A percentile compares a stretch with the other conserved stretches of the same genome.
These are phyloP conservation scores for Metschnikowia similis DNA, from an alignment of 805 yeast genomes.

Conservation along the genomic window DNA sequence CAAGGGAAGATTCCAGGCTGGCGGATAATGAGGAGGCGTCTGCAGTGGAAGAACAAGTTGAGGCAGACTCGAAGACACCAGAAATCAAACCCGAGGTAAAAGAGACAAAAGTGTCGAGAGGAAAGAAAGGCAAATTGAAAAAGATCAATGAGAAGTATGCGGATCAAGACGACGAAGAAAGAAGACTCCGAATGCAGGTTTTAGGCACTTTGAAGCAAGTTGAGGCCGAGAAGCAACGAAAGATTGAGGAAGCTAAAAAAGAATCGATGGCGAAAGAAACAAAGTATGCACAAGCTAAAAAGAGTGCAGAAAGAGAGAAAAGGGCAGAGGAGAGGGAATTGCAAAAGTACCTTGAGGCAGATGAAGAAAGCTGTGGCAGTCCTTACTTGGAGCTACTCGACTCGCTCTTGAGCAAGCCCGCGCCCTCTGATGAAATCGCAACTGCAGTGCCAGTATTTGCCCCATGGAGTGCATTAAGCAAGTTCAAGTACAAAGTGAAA, in stretches of 20 bases:
- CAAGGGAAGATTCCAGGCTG: neutral
- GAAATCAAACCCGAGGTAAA: slow-evolving; percentile 7
- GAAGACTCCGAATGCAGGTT: slow-evolving; percentile 67
- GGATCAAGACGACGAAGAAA: slow-evolving; percentile 90
- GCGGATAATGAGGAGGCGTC: neutral
- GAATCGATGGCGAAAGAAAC: slow-evolving; percentile 20
- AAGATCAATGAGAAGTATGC: slow-evolving; percentile 80
- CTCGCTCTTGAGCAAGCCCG: slow-evolving; percentile 42
- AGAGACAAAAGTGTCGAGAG: slow-evolving; percentile 52
- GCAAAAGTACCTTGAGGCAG: slow-evolving; percentile 37
- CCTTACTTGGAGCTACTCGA: slow-evolving; percentile 44
- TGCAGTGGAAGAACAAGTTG: neutral
- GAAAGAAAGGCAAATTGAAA: slow-evolving; percentile 79
- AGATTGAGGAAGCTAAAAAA: slow-evolving; percentile 14
- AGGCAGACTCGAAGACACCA: neutral
- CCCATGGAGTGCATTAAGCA: slow-evolving; percentile 80
- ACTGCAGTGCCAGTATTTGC: slow-evolving; percentile 85
- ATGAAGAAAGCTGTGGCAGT: slow-evolving; percentile 28
- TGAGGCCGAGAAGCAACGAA: slow-evolving; percentile 23
- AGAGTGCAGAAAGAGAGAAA: slow-evolving; percentile 39
- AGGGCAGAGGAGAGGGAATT: slow-evolving; percentile 43
- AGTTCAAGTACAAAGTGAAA: slow-evolving; percentile 77
- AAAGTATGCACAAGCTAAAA: slow-evolving; percentile 31
- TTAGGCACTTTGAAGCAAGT: slow-evolving; percentile 75
- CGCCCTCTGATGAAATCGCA: slow-evolving; percentile 46